These are phyloP conservation scores for Arthrobotrys musiformis DNA, from an alignment of 2,329 filamentous ascomycete genomes.

Conservation along the genomic window DNA sequence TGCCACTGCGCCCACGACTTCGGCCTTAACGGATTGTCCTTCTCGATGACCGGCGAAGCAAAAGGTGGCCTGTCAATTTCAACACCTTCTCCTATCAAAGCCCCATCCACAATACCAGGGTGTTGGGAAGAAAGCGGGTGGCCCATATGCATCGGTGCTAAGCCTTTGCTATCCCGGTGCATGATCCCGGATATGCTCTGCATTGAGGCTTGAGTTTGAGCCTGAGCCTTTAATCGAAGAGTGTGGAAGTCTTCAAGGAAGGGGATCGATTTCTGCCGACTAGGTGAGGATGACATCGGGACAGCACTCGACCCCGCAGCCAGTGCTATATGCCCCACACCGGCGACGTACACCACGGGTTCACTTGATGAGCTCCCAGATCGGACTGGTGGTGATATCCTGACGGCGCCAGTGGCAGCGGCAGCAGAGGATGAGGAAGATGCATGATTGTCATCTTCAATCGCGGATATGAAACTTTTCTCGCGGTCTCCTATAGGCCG, in stretches of 20 bases:
- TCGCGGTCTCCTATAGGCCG: slow-evolving; percentile 18
- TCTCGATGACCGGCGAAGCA: slow-evolving; percentile 31
- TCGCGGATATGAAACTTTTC: slow-evolving; percentile 19
- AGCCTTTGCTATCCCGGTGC: slow-evolving; percentile 26
- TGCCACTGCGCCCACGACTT: slow-evolving; percentile 38
- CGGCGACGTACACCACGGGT: slow-evolving; percentile 36
- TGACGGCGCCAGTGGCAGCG: slow-evolving; percentile 36
- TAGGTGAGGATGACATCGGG: slow-evolving; percentile 36
- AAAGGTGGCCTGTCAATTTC: slow-evolving; percentile 22
- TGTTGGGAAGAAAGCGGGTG: slow-evolving; percentile 8
- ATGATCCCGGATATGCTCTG: slow-evolving; percentile 49
- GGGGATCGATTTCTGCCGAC: slow-evolving; percentile 30
- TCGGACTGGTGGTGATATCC: slow-evolving; percentile 38
- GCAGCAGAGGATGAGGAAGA: too few species aligned
- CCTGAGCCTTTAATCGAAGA: slow-evolving; percentile 15
- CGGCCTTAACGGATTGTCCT: slow-evolving; percentile 13
- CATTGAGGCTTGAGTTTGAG: slow-evolving; percentile 36
- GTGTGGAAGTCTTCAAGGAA: slow-evolving; percentile 43
- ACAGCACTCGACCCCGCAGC: slow-evolving; percentile 34
- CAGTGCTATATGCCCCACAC: slow-evolving; percentile 20
- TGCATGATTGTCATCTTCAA: slow-evolving; percentile 17
- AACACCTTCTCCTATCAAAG: slow-evolving; percentile 35
- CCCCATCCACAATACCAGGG: slow-evolving; percentile 23
- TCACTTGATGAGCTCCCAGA: slow-evolving; percentile 47
- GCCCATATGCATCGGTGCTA: neutral